Evolutionary conservation across 805 yeast genomes (phyloP), one percentile per base, ranked within the genome.

Genomic region (Saturnispora quitensis): DNA sequence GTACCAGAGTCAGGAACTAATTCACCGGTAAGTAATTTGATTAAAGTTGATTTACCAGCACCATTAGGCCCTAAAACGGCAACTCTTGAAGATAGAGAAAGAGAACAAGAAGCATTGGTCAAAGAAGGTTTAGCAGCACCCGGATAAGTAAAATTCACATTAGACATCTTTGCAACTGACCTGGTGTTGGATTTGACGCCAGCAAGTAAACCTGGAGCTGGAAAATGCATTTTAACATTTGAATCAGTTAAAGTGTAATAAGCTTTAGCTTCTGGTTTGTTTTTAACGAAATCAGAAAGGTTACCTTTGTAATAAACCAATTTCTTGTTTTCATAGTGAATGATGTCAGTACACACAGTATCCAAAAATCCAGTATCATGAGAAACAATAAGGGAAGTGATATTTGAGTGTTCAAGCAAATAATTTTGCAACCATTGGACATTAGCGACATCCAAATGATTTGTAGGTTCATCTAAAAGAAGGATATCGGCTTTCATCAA

Each of bases 331-430:
- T 93, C 99, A 70, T 91, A 91, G 71, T 91, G 98, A 60, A 89
- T 89, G 63, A 93, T 89, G 66, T 91, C 97, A 38, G 98, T 89
- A 75, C 98, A 93, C 35, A 91, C 98, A 48, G 83, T 81, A 66
- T 91, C 99, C 67, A 91, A 74, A 78, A 91, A 91, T 22, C 96
- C 96, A 51, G 97, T 89, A 74, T 91, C 99, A 78, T 91, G 99
- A 49, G 98, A 90, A 60, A 91, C 98, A 65, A 91, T 91, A 67
- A 91, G 75, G 17, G 97, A 88, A 50, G 99, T 91, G 67, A 93
- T 90, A 52, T 89, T 85, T 18, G 86, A 79, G 69, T 93, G 89
- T 51, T 78, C 81, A 38, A 81, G 74, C 64, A 93, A 76, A 65
- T 93, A 93, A 55, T 91, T 89, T 71, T 89, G 84, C 59, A 91